Conservation (phyloP, 2,329 filamentous ascomycete genomes). For the Nannizzia gypsea region DNA sequence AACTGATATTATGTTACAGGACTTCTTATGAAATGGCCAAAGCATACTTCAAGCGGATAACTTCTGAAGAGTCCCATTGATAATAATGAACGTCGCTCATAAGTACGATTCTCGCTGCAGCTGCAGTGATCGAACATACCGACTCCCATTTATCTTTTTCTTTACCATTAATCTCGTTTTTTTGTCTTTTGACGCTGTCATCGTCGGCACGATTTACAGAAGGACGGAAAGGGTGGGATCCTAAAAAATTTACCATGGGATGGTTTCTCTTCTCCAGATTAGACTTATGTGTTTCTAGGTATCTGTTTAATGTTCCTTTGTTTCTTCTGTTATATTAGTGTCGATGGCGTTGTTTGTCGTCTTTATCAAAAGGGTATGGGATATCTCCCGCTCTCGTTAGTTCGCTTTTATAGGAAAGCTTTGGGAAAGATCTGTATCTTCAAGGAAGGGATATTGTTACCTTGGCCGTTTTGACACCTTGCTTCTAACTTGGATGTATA, state of each 20-base stretch:
- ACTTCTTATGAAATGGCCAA: conserved; percentile 58
- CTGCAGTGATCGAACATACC: neutral
- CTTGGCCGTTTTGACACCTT: neutral
- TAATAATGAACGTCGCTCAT: neutral
- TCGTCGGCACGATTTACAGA: conserved; percentile 1
- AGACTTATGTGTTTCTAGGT: conserved; percentile 4
- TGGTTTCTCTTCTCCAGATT: conserved; percentile 1
- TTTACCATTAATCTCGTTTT: neutral
- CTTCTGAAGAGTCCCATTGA: neutral
- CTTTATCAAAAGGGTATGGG: neutral
- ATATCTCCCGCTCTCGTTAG: neutral
- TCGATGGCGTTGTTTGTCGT: neutral
- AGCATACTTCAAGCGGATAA: conserved; percentile 45
- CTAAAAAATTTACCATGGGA: conserved; percentile 4
- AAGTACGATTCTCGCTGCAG: neutral
- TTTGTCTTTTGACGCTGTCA: neutral
- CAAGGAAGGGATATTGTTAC: neutral
- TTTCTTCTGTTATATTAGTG: neutral
- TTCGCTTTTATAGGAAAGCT: neutral
- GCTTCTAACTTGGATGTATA: neutral
- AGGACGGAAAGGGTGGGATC: conserved; percentile 2
- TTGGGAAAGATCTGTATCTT: conserved; percentile 1
- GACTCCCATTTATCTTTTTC: neutral
- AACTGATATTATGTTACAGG: conserved; percentile 27
- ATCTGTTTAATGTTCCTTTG: conserved; percentile 1